These are phyloP conservation scores for Petrea volubilis DNA, from an alignment of 257 asterid genomes.

Conservation along the genomic window DNA sequence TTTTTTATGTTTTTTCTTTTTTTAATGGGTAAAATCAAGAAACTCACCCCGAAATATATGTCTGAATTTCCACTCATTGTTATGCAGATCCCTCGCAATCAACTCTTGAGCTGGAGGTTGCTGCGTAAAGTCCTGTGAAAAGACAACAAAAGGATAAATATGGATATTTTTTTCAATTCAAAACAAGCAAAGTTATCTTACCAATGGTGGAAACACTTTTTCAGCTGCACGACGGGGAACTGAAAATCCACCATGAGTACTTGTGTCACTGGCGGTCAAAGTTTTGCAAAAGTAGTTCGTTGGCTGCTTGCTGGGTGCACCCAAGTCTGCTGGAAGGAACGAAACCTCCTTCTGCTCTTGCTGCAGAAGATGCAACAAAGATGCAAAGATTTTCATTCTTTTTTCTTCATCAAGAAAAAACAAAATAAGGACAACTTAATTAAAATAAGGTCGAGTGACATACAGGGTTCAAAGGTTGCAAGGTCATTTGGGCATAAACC, in stretches of 20 bases:
- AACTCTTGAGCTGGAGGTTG: constrained; percentile 90
- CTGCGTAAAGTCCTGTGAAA: constrained; percentile 60
- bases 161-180: not conserved
- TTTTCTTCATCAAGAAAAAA: not conserved
- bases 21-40: constrained; percentile 18
- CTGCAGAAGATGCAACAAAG: constrained; percentile 34
- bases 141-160: not conserved
- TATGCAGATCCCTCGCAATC: constrained; percentile 78
- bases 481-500: constrained; percentile 82
- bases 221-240: constrained; percentile 93
- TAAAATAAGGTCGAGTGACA: constrained; percentile 19
- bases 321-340: constrained; percentile 74
- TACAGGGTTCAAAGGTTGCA: constrained; percentile 76
- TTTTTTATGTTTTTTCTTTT: not conserved
- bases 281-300: constrained; percentile 80
- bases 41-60: constrained; percentile 80
- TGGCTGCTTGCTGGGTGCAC: constrained; percentile 73
- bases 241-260: constrained; percentile 88
- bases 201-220: constrained; percentile 85
- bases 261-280: constrained; percentile 80
- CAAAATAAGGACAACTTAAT: not conserved
- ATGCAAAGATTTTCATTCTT: too few relatives aligned
- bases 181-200: constrained; percentile 17
- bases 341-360: constrained; percentile 83
- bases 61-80: constrained; percentile 86